Evolutionary conservation across 176 grass and related monocot species (phyloP).

Genomic region (Zea luxurians): DNA sequence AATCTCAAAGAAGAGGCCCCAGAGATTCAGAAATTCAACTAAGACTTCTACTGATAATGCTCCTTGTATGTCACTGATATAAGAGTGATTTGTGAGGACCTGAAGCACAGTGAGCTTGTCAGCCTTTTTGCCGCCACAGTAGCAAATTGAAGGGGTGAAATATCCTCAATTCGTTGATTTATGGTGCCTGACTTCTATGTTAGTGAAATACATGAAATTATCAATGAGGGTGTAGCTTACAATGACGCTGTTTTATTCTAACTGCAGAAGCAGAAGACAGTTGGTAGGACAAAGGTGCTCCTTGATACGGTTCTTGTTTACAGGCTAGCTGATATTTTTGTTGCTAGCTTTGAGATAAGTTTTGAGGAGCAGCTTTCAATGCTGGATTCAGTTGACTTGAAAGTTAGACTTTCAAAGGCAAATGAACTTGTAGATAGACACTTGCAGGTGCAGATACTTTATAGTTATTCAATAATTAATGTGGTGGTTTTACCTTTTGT

Average conservation of each 20-base stretch:
- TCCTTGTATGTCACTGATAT: not conserved
- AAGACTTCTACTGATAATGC: not conserved
- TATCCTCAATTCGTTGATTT: not conserved
- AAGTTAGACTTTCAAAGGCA: constrained; percentile 92
- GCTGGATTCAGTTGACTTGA: constrained; percentile 95
- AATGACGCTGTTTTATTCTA: constrained; percentile 27
- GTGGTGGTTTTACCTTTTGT: constrained; percentile 8
- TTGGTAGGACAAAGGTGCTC: constrained; percentile 93
- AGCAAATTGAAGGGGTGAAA: not conserved
- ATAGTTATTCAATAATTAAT: constrained; percentile 16
- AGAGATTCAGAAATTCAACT: not conserved
- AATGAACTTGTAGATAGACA: constrained; percentile 94
- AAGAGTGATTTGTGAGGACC: not conserved
- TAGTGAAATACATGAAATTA: constrained; percentile 11
- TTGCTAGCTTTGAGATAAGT: constrained; percentile 98
- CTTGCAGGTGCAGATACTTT: constrained; percentile 67
- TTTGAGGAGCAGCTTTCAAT: constrained; percentile 98
- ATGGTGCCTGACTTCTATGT: constrained; percentile 11
- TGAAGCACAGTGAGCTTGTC: not conserved
- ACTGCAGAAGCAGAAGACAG: constrained; percentile 91
- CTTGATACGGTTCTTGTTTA: constrained; percentile 96
- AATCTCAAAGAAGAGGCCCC: not conserved
- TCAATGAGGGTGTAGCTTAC: constrained; percentile 28
- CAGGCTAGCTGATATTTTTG: constrained; percentile 97
- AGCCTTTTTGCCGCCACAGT: not conserved